Base-by-base conservation (phyloP, 1,284 basidiomycete genomes). In the Wolfiporia cocos region DNA sequence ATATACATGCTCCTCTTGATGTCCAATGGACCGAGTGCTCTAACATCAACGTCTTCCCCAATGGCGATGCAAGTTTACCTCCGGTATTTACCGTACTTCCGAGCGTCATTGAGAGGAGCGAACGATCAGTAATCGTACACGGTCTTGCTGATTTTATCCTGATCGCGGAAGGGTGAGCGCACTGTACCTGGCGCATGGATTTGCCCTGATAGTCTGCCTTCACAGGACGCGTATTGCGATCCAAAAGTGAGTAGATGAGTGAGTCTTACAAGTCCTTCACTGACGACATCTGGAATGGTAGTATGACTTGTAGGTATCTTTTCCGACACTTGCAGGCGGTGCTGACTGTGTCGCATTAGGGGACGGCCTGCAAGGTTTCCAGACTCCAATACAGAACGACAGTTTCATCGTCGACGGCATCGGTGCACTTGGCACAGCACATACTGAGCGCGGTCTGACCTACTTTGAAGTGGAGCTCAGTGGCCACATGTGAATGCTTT, bases 61-160 rank as follows among this genome's bases (percentile, higher is more conserved):
- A 62, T 12, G 73, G 74, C 7, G 86, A 88, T 53, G 54, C 43
- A 7, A 86, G 82, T 46, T 57, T 71, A 3, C 82, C 83, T 3
- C 71, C 82, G 3, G 70, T 74, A 0, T 66, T 84, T 41, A 75
- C 67, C 12, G 82, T 86, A 4, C 66, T 87, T 7, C 81, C 85
- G 3, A 79, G 66, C 48, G 82, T 85, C 33, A 86, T 88, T 47
- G 83, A 87, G 63, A 85, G 82, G 66, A 87, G 71, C 58, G 67
- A 76, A 46, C 69, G 83, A 37, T 73, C 71, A 3, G 79, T 88
- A 12, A 76, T 89, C 44, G 70, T 77, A 4, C 85, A 89, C 47
- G 86, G 86, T 0, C 63, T 85, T 37, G 80, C 74, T 1, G 84
- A 87, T 58, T 86, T 76, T 50, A 70, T 81, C 47, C 62, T 85